These are phyloP conservation scores for Cryptococcus amylolentus DNA, from an alignment of 1,284 basidiomycete genomes.

Conservation along the genomic window DNA sequence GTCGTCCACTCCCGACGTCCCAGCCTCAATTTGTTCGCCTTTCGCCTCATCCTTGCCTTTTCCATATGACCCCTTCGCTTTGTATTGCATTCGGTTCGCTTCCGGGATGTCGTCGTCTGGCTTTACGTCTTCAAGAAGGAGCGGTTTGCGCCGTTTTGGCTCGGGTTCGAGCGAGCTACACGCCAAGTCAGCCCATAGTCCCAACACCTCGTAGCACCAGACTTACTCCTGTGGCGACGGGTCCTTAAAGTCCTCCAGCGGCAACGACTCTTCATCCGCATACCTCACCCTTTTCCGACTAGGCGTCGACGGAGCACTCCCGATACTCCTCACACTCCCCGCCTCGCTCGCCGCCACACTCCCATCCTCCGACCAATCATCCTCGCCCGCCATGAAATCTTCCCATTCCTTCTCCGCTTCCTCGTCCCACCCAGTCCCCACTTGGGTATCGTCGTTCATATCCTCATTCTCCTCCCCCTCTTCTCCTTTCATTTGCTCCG, in stretches of 20 bases:
- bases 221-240: slow-evolving; percentile 24
- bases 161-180: slow-evolving; percentile 13
- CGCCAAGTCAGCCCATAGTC: neutral
- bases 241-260: slow-evolving; percentile 34
- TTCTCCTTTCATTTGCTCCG: slow-evolving; percentile 37
- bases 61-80: neutral
- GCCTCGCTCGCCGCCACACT: neutral
- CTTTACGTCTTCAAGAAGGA: slow-evolving; percentile 17
- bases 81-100: slow-evolving; percentile 16
- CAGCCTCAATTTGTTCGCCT: neutral
- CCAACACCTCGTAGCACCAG: neutral
- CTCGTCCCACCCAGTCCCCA: slow-evolving; percentile 28
- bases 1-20: neutral
- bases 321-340: neutral
- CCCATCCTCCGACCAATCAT: slow-evolving; percentile 9
- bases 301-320: slow-evolving; percentile 24
- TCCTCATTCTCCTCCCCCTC: slow-evolving; percentile 27
- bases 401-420: slow-evolving; percentile 13
- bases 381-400: slow-evolving; percentile 24
- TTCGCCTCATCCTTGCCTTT: neutral
- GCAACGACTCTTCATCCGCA: slow-evolving; percentile 41
- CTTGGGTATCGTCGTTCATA: slow-evolving; percentile 21
- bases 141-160: slow-evolving; percentile 19
- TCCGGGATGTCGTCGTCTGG: slow-evolving; percentile 14
- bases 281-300: slow-evolving; percentile 41